These are phyloP conservation scores for Brassica napus DNA, from an alignment of 345 rosid species.

Conservation along the genomic window Da-Ae NC_063450.1:54934001-54934500, in stretches of 20 bases:
- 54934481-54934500: conserved; percentile 98
- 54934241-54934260: conserved; percentile 60
- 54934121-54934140: conserved; percentile 95
- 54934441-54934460: background rate
- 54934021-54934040: conserved; percentile 93
- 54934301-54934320: conserved; percentile 89
- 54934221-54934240: conserved; percentile 1
- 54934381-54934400: conserved; percentile 99
- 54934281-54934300: conserved; percentile 99
- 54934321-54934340: conserved; percentile 96
- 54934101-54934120: conserved; percentile 96
- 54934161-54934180: conserved; percentile 97
- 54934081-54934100: conserved; percentile 99
- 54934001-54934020: conserved; percentile 95
- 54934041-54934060: conserved; percentile 93
- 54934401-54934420: conserved; percentile 25
- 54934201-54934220: background rate
- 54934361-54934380: conserved; percentile 94
- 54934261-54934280: conserved; percentile 93
- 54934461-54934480: conserved; percentile 27
- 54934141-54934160: conserved; percentile 96
- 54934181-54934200: conserved; percentile 81
- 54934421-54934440: background rate
- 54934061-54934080: conserved; percentile 94
- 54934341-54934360: conserved; percentile 99